Base-by-base conservation (phyloP, 495 filamentous ascomycete species). In the Podospora pseudoanserina region DNA sequence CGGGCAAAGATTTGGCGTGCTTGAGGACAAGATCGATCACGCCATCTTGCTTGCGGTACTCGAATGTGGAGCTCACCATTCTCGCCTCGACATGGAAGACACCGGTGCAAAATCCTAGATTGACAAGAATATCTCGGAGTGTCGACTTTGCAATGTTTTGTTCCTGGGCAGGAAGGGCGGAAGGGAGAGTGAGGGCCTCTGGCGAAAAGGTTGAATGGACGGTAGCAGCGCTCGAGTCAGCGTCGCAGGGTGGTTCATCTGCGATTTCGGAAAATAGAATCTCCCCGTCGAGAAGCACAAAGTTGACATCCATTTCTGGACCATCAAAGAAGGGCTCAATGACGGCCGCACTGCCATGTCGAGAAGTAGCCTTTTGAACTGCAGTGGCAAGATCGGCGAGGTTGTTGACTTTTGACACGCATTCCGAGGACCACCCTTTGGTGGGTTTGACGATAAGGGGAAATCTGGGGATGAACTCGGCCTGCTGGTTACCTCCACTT, bases 271-370 rank as follows among this genome's bases (percentile, higher is more conserved):
- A 79, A 69, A 86, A 86, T 1, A 86, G 66, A 11, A 86, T 55
- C 53, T 86, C 79, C 28, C 83, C 83, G 63, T 85, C 78, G 2
- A 77, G 70, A 3, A 87, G 72, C 2, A 85, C 75, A 57, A 86
- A 76, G 69, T 86, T 87, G 63, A 75, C 80, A 66, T 87, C 85
- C 16, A 87, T 81, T 69, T 87, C 85, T 0, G 85, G 85, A 0
- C 85, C 77, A 30, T 77, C 73, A 30, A 74, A 77, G 30, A 77
- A 77, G 0, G 75, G 75, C 64, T 77, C 75, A 27, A 77, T 74
- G 39, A 77, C 75, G 4, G 75, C 75, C 0, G 71, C 66, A 58
- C 70, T 74, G 23, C 73, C 73, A 63, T 77, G 75, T 1, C 71
- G 69, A 2, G 63, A 15, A 7, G 73, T 77, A 3, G 75, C 75